Evolutionary conservation across 345 rosid genomes (phyloP), one percentile per base, ranked within the genome.

Genomic region (Eutrema yunnanense): DNA sequence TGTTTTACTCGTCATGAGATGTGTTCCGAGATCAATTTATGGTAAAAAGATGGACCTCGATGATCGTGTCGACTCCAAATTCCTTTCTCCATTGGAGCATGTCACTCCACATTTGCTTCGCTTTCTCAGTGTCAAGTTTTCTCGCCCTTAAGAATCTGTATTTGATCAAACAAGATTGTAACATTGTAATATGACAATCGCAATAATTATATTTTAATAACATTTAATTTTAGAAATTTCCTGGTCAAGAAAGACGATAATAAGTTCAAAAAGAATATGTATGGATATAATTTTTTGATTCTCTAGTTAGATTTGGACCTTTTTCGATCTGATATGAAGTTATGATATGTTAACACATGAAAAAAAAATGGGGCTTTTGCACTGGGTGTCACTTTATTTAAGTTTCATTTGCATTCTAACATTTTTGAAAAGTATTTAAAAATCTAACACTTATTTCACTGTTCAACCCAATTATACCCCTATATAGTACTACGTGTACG

Each of bases 41-140:
- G 43, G 53, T 40, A 6, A 48, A 64, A 71, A 12, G 22, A 7
- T 40, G 75, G 3, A 92, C 99, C 91, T 96, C 88, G 71, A 85
- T 82, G 55, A 96, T 84, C 26, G 92, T 86, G 73, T 96, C 98
- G 30, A 70, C 83, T 63, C 85, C 95, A 14, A 92, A 96, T 29
- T 92, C 92, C 65, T 84, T 85, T 76, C 99, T 90, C 99, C 99
- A 96, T 16, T 83, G 96, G 72, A 96, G 87, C 98, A 88, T 92
- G 50, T 92, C 99, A 48, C 85, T 83, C 99, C 99, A 96, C 99
- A 96, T 96, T 67, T 90, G 91, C 83, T 87, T 96, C 5, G 98
- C 95, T 80, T 86, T 96, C 42, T 96, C 99, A 58, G 72, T 75
- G 69, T 96, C 99, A 65, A 85, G 84, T 82, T 92, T 96, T 80